phyloP scores from a whole-genome alignment of 306 rosid species.

The Sophora flavescens region DNA sequence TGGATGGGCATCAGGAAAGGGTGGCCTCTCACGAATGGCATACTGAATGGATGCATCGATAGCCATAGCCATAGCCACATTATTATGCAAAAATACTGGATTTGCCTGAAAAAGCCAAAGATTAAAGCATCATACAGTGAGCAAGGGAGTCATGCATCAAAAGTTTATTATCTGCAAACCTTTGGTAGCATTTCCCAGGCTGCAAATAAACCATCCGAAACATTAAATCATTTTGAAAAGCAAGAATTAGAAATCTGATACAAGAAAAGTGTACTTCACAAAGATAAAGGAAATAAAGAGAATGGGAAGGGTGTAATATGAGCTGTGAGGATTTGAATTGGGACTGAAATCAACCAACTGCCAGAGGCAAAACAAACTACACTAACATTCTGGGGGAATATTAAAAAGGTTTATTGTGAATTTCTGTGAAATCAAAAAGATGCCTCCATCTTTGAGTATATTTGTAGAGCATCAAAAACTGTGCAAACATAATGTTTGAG shows the following conservation, averaged over 20 bases:
- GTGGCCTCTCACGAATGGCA: conserved; percentile 64
- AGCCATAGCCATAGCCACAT: conserved; percentile 68
- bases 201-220: conserved; percentile 27
- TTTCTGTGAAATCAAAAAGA: conserved; percentile 9
- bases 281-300: conserved; percentile 23
- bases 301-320: background rate
- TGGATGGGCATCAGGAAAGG: conserved; percentile 53
- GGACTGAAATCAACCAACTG: conserved; percentile 23
- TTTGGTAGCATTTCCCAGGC: background rate
- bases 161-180: conserved; percentile 24
- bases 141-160: conserved; percentile 24
- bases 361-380: conserved; percentile 28
- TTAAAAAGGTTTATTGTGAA: background rate
- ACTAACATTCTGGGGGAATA: conserved; percentile 7
- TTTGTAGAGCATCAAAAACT: conserved; percentile 8
- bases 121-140: conserved; percentile 32
- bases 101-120: conserved; percentile 58
- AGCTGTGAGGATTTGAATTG: conserved; percentile 29
- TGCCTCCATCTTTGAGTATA: conserved; percentile 17
- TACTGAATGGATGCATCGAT: conserved; percentile 75
- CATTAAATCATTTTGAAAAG: conserved; percentile 11
- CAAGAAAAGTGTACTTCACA: background rate
- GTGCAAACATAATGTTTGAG: background rate
- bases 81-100: conserved; percentile 72
- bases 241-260: conserved; percentile 10